A percentile compares a stretch with the other conserved stretches of the same genome.
phyloP scores from a whole-genome alignment of 352 stramenopile genomes.

The Aphanomyces astaci region DNA sequence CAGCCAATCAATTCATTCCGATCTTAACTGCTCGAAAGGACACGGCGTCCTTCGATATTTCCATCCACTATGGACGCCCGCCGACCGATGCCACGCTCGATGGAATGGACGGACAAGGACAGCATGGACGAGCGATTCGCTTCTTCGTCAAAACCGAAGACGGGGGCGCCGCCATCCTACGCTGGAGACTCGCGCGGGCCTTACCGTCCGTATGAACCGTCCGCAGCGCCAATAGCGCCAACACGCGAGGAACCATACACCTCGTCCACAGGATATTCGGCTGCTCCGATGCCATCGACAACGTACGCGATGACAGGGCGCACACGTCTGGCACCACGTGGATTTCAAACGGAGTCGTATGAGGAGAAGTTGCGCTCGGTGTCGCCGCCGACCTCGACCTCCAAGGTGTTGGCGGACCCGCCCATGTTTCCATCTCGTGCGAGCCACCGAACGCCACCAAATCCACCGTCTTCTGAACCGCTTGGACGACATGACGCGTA shows the following conservation, averaged over 20 bases:
- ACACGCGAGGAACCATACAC: neutral
- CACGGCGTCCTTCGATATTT: neutral
- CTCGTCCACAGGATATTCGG: neutral
- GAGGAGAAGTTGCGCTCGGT: neutral
- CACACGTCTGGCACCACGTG: neutral
- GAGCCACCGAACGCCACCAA: no score
- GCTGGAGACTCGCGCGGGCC: neutral
- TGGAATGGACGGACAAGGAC: conserved; percentile 2
- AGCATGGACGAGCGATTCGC: neutral
- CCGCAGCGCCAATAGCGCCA: neutral
- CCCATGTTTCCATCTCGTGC: no score
- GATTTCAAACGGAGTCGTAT: neutral
- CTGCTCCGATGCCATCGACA: neutral
- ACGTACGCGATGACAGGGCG: neutral
- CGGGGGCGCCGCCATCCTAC: neutral
- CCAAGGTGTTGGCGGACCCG: neutral
- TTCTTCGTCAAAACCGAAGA: neutral
- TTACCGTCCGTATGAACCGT: neutral
- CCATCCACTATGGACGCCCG: neutral
- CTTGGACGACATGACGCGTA: neutral
- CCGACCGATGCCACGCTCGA: neutral
- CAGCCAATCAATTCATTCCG: neutral
- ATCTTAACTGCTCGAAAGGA: conserved; percentile 4
- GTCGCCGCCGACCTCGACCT: neutral
- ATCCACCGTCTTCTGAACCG: neutral